Percentiles rank a stretch among this genome's conserved stretches.
Conservation (phyloP, 2,329 filamentous ascomycete species). For the Teratosphaeriaceae sp. region DNA sequence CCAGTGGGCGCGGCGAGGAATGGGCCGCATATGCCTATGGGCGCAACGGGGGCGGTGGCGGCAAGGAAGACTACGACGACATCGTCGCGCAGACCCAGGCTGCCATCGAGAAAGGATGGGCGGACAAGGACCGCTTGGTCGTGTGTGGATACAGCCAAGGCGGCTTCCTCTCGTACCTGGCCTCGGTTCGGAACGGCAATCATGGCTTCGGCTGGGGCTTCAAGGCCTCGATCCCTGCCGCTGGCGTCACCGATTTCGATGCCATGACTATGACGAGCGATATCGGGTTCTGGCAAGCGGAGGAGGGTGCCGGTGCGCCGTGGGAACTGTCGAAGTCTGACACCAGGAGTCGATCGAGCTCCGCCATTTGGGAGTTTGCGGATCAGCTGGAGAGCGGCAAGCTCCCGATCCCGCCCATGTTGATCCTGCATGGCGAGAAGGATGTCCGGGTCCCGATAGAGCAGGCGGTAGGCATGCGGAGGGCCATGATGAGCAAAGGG, state of each 20-base stretch:
- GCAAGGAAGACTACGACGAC: constrained; percentile 33
- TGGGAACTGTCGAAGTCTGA: constrained; percentile 23
- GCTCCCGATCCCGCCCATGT: constrained; percentile 24
- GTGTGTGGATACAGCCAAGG: constrained; percentile 36
- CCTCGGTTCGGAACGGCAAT: constrained; percentile 30
- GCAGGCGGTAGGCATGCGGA: constrained; percentile 29
- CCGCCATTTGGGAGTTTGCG: constrained; percentile 26
- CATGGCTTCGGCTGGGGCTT: constrained; percentile 32
- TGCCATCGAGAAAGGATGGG: constrained; percentile 28
- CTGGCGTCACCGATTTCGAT: constrained; percentile 34
- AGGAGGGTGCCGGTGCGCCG: constrained; percentile 20
- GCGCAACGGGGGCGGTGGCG: constrained; percentile 27
- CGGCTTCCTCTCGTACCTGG: constrained; percentile 34
- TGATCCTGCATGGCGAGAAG: constrained; percentile 31
- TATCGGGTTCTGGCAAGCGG: constrained; percentile 20
- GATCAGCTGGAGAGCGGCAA: constrained; percentile 14
- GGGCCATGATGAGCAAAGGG: constrained; percentile 17
- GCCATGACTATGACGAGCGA: constrained; percentile 31
- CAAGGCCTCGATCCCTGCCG: constrained; percentile 31
- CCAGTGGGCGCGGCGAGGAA: constrained; percentile 26
- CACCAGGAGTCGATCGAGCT: constrained; percentile 22
- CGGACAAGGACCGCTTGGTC: constrained; percentile 27
- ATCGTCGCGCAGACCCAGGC: constrained; percentile 30
- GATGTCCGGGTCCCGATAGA: constrained; percentile 29
- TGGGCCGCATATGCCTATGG: constrained; percentile 28